Evolutionary conservation across 192 early-diverging fungal species (phyloP).

Genomic region (Endogone sp.): DNA sequence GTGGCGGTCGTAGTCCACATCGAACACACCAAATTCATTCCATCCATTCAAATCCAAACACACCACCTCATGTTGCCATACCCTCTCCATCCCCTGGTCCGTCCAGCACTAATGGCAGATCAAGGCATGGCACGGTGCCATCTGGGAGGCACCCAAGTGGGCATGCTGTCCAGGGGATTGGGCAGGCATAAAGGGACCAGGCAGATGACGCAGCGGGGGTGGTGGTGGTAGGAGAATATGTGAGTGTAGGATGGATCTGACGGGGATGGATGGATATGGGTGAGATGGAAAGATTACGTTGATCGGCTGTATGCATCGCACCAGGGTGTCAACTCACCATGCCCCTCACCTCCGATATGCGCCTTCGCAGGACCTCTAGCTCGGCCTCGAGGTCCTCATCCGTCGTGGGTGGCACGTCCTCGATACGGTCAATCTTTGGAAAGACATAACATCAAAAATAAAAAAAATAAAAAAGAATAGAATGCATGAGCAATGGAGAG

Average conservation of each 20-base stretch:
- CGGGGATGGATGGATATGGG: neutral
- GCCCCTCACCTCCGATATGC: neutral
- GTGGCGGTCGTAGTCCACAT: no score
- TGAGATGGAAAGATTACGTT: no score
- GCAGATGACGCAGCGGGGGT: neutral
- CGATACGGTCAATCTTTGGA: neutral
- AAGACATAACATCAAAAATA: neutral
- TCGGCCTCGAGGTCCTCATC: neutral
- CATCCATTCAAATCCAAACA: no score
- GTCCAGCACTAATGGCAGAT: conserved; percentile 13
- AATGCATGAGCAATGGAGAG: no score
- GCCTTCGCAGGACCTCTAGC: neutral
- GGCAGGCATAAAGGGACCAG: conserved; percentile 22
- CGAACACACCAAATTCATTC: neutral
- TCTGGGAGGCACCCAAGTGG: conserved; percentile 36
- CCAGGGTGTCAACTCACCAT: neutral
- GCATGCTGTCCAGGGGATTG: conserved; percentile 26
- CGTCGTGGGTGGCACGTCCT: neutral
- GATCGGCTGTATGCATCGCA: no score
- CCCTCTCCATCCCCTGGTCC: neutral
- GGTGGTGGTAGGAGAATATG: neutral
- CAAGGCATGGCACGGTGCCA: conserved; percentile 31
- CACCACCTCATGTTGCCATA: neutral
- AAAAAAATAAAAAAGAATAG: neutral
- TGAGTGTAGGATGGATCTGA: neutral